Conservation (phyloP, 345 rosid species). For the Populus euphratica region DNA sequence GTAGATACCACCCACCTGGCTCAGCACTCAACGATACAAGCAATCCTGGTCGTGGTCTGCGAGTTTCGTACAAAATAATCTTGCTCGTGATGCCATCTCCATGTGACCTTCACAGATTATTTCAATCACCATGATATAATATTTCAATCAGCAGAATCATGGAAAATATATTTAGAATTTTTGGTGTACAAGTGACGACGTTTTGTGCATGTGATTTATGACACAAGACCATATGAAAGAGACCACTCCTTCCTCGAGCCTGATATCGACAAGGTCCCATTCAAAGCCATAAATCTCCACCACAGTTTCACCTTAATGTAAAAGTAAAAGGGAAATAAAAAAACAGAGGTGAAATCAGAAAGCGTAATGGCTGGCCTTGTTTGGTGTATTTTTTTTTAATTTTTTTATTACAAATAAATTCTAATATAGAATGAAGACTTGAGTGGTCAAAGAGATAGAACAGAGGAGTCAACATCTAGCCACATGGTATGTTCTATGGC, state of each 20-base stretch:
- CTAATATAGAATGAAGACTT: background rate
- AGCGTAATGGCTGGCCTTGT: background rate
- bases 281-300: background rate
- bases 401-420: background rate
- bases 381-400: background rate
- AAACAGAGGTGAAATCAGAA: background rate
- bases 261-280: background rate
- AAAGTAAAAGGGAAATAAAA: no score
- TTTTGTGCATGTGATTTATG: constrained; percentile 10
- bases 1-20: background rate
- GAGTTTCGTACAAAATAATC: background rate
- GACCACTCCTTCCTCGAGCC: background rate
- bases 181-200: background rate
- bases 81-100: background rate
- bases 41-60: background rate
- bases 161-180: background rate
- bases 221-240: background rate
- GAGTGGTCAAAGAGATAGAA: constrained; percentile 30
- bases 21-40: background rate
- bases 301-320: no score
- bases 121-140: constrained; percentile 11
- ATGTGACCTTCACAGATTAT: constrained; percentile 1
- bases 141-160: constrained; percentile 1
- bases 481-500: constrained; percentile 44
- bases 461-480: constrained; percentile 38